These are phyloP conservation scores for carrot (Daucus carota) DNA, from an alignment of 129 eudicot genomes.

Conservation along the genomic window DNA sequence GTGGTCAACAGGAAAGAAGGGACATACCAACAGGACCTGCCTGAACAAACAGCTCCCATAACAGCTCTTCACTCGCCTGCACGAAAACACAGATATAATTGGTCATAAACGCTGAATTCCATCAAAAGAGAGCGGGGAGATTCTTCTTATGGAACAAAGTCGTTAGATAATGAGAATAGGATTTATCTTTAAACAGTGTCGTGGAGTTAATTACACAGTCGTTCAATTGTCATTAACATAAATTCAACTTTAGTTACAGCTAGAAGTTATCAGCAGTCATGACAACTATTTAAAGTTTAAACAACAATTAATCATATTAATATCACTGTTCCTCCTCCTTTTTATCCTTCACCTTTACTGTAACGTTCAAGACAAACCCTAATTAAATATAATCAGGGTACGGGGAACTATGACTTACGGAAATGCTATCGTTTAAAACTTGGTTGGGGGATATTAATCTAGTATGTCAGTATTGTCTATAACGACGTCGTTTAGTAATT, in stretches of 20 bases:
- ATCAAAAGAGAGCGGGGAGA: background rate
- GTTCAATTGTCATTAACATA: background rate
- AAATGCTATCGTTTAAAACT: too few relatives aligned
- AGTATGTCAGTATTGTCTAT: too few relatives aligned
- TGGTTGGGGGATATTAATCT: too few relatives aligned
- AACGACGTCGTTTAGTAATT: too few relatives aligned
- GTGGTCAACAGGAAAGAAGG: background rate
- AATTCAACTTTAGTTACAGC: background rate
- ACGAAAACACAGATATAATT: conserved; percentile 11
- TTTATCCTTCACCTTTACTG: too few relatives aligned
- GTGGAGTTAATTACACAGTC: too few relatives aligned
- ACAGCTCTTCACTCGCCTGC: conserved; percentile 74
- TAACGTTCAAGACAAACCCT: too few relatives aligned
- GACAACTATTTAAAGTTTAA: too few relatives aligned
- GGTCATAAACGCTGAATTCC: background rate
- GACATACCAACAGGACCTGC: conserved; percentile 96
- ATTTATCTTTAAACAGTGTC: too few relatives aligned
- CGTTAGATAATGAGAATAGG: too few relatives aligned
- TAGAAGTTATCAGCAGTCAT: background rate
- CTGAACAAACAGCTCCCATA: conserved; percentile 96
- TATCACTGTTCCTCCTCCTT: background rate
- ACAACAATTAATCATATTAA: background rate
- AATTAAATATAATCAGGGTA: too few relatives aligned
- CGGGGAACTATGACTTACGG: too few relatives aligned
- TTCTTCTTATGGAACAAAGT: background rate